Evolutionary conservation across 2,329 filamentous ascomycete genomes (phyloP).

Genomic region (Calonectria hongkongensis): DNA sequence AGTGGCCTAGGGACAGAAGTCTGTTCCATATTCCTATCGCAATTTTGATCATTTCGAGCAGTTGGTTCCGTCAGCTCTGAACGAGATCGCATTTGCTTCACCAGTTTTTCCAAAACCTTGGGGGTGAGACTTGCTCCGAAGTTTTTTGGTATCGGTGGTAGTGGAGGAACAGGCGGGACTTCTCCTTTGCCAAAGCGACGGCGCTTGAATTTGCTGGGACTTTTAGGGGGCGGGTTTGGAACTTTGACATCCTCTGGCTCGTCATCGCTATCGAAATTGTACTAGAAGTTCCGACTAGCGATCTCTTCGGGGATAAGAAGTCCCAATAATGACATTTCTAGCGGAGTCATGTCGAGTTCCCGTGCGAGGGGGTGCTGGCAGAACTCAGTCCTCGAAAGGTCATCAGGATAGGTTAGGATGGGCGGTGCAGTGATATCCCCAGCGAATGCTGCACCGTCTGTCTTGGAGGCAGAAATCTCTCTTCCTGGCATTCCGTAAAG

Average conservation of each 20-base stretch:
- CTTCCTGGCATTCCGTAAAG: conserved; percentile 62
- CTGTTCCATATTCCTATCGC: conserved; percentile 22
- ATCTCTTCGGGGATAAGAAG: conserved; percentile 60
- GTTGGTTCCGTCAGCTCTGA: conserved; percentile 40
- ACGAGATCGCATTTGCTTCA: conserved; percentile 54
- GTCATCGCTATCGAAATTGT: conserved; percentile 61
- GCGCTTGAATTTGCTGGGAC: conserved; percentile 29
- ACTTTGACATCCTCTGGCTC: conserved; percentile 49
- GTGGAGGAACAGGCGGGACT: conserved; percentile 52
- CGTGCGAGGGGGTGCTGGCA: conserved; percentile 61
- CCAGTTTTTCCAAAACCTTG: conserved; percentile 54
- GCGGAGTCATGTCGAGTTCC: conserved; percentile 54
- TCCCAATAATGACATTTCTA: conserved; percentile 57
- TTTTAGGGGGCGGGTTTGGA: conserved; percentile 18
- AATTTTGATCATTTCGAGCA: conserved; percentile 25
- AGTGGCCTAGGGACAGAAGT: conserved; percentile 14
- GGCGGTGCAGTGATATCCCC: conserved; percentile 56
- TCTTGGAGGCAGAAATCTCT: conserved; percentile 62
- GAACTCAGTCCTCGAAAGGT: conserved; percentile 60
- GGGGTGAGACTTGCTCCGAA: conserved; percentile 50
- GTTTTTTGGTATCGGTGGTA: conserved; percentile 59
- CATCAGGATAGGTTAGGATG: conserved; percentile 59
- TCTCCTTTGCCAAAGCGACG: conserved; percentile 41
- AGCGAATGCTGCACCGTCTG: conserved; percentile 60
- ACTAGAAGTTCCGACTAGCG: conserved; percentile 61